Evolutionary conservation across 129 eudicot species (phyloP), one percentile per base, ranked within the genome.

Genomic region (Gnaphalium uliginosum): DNA sequence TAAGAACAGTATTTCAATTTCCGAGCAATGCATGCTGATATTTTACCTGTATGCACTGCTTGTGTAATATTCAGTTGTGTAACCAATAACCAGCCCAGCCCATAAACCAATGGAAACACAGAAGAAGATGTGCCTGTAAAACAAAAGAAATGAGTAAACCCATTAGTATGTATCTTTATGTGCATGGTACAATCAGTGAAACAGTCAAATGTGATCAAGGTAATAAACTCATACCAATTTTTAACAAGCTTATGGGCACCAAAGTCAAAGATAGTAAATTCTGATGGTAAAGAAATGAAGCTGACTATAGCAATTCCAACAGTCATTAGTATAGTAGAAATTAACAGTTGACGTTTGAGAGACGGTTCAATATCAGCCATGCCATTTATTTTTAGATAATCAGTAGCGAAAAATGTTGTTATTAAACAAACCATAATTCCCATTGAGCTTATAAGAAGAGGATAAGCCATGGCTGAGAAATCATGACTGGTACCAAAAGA

Each of bases 361-460:
- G 84, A 64, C 22, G 89, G 86, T 72, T 85, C 89, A 25, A 85
- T 85, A 32, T 85, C 80, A 11, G 61, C 70, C 77, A 79, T 81
- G 53, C 11, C 48, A 19, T 51, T 78, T 48, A 85, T 70, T 65
- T 82, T 69, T 24, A 70, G 72, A 25, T 78, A 46, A 62, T 85
- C 86, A 8, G 89, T 85, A 5, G 86, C 89, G 13, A 82, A 70
- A 61, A 85, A 71, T 5, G 86, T 85, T 48, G 89, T 85, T 19
- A 85, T 78, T 63, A 85, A 75, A 81, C 89, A 85, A 66, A 85
- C 86, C n/a, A 85, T 25, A 19, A 85, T 85, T 51, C 89, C 89
- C 76, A 82, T 76, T 30, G 89, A 74, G 76, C 89, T 85, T 65
- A 85, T 82, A 75, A 85, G 78, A 10, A 85, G 83, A 57, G 89